Evolutionary conservation across 192 early-diverging fungal species (phyloP).

Genomic region (Glomus cerebriforme): DNA sequence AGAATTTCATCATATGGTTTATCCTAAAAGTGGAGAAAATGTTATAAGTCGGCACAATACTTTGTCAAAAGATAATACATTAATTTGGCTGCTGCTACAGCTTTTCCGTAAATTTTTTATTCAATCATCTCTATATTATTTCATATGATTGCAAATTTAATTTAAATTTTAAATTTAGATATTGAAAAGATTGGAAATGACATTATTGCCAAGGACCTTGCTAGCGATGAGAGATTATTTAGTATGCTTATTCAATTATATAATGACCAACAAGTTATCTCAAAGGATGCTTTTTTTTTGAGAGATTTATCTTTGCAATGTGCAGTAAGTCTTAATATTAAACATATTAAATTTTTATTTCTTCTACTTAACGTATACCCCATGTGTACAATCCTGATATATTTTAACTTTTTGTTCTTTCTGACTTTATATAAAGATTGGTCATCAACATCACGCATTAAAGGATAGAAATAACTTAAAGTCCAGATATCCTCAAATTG

Average conservation of each 20-base stretch:
- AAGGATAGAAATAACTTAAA: conserved; percentile 69
- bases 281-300: conserved; percentile 71
- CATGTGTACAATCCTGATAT: no score
- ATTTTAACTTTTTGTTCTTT: background rate
- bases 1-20: conserved; percentile 58
- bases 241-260: conserved; percentile 70
- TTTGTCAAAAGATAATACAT: conserved; percentile 68
- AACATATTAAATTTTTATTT: background rate
- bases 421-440: conserved; percentile 41
- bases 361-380: no score
- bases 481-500: conserved; percentile 68
- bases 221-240: conserved; percentile 70
- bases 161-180: conserved; percentile 36
- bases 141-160: background rate
- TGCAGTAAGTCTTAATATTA: conserved; percentile 40
- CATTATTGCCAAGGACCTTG: conserved; percentile 65
- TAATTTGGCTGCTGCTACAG: conserved; percentile 74
- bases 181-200: conserved; percentile 63
- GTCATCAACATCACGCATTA: conserved; percentile 62
- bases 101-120: conserved; percentile 49
- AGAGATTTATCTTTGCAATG: conserved; percentile 76
- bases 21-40: conserved; percentile 51
- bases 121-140: background rate
- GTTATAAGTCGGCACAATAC: conserved; percentile 34
- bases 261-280: conserved; percentile 73